Conservation (phyloP, 2,329 filamentous ascomycete species). For the Phyllosticta ampelicida region DNA sequence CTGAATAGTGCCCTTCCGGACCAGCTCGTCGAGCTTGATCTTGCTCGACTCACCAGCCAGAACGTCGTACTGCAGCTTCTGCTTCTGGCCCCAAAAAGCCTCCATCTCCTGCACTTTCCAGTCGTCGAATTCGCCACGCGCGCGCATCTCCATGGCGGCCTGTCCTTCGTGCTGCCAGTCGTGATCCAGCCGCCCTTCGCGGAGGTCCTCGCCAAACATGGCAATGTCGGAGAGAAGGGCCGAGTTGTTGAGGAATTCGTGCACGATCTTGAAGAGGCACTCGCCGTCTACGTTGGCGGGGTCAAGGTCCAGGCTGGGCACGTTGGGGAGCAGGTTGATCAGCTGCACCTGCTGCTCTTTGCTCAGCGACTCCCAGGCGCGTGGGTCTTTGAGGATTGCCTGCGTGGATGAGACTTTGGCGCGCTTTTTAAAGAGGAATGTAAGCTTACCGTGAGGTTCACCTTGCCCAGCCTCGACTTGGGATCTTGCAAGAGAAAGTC, state of each 20-base stretch:
- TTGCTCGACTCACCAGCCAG: constrained; percentile 33
- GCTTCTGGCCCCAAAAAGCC: constrained; percentile 48
- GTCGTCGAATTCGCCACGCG: constrained; percentile 44
- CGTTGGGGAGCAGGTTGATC: not conserved
- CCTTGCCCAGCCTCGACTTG: constrained; percentile 20
- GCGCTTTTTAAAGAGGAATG: not conserved
- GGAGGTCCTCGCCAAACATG: constrained; percentile 46
- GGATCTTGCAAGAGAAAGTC: constrained; percentile 23
- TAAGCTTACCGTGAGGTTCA: constrained; percentile 22
- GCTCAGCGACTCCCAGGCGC: constrained; percentile 8
- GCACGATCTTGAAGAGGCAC: not conserved
- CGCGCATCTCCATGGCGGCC: constrained; percentile 41
- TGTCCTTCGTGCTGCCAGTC: constrained; percentile 47
- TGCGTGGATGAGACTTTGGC: not conserved
- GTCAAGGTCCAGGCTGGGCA: not conserved
- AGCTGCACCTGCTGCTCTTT: constrained; percentile 5
- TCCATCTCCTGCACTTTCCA: constrained; percentile 46
- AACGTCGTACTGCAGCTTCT: constrained; percentile 20
- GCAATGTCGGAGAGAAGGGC: constrained; percentile 44
- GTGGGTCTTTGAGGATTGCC: constrained; percentile 9
- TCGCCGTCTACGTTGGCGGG: not conserved
- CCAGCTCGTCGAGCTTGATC: constrained; percentile 20
- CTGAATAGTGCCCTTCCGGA: constrained; percentile 6
- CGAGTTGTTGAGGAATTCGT: constrained; percentile 24
- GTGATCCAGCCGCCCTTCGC: constrained; percentile 44